Percentiles rank a stretch among this genome's conserved stretches.
Conservation (phyloP, 2,329 filamentous ascomycete genomes). For the Apiospora rasikravindrae region DNA sequence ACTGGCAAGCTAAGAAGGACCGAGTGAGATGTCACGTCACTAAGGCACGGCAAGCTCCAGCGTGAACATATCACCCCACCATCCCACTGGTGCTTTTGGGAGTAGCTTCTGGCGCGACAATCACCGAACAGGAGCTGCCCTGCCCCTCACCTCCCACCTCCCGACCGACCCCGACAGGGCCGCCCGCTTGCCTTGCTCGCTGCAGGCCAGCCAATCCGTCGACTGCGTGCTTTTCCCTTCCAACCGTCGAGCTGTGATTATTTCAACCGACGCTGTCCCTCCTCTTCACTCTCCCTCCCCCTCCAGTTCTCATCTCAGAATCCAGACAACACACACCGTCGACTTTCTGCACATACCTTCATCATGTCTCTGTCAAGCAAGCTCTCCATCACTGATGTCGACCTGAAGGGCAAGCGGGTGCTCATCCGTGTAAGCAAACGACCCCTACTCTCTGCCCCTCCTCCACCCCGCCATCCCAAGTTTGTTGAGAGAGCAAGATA, state of each 20-base stretch:
- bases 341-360: slow-evolving; percentile 1
- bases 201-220: slow-evolving; percentile 10
- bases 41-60: slow-evolving; percentile 13
- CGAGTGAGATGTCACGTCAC: slow-evolving; percentile 17
- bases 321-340: not conserved
- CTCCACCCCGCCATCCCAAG: slow-evolving; percentile 7
- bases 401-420: slow-evolving; percentile 98
- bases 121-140: slow-evolving; percentile 11
- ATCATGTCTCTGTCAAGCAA: slow-evolving; percentile 98
- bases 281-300: not conserved
- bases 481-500: not conserved
- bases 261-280: slow-evolving; percentile 7
- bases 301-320: slow-evolving; percentile 9
- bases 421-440: slow-evolving; percentile 82
- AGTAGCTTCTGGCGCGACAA: slow-evolving; percentile 4
- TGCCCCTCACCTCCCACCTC: slow-evolving; percentile 9
- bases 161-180: not conserved
- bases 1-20: slow-evolving; percentile 12
- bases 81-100: not conserved
- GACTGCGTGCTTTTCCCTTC: slow-evolving; percentile 7
- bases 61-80: slow-evolving; percentile 15
- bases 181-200: too few species aligned
- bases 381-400: slow-evolving; percentile 93
- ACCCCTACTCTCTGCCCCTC: not conserved
- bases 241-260: not conserved